Conservation (phyloP, 2,329 filamentous ascomycete genomes). For the Blastomyces emzantsi region DNA sequence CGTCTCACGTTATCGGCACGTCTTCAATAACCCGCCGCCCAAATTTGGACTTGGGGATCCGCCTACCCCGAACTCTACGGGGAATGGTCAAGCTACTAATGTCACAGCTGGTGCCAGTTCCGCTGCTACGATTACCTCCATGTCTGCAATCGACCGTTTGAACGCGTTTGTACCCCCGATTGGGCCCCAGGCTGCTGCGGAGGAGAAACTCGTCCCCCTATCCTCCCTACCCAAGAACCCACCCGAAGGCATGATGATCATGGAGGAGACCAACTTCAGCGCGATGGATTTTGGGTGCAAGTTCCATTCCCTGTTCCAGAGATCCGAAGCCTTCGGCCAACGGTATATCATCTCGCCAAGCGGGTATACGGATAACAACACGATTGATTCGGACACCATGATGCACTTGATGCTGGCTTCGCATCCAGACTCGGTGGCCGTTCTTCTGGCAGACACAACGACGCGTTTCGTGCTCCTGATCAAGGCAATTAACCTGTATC, state of each 20-base stretch:
- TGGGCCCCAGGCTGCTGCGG: background rate
- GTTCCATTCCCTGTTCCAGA: conserved; percentile 1
- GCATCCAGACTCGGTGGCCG: background rate
- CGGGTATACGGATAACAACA: background rate
- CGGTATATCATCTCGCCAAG: background rate
- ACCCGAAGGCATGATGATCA: conserved; percentile 1
- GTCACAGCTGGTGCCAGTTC: background rate
- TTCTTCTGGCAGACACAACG: conserved; percentile 19
- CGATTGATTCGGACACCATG: background rate
- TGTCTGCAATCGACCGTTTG: conserved; percentile 3
- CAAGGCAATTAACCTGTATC: conserved; percentile 24
- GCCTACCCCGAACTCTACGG: background rate
- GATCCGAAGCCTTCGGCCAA: conserved; percentile 2
- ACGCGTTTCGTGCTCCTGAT: conserved; percentile 22
- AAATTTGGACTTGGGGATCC: background rate
- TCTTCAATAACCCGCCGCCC: conserved; percentile 4
- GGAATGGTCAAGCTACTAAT: background rate
- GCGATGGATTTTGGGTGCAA: conserved; percentile 1
- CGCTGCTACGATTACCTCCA: background rate
- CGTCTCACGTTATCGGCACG: conserved; percentile 4
- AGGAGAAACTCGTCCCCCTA: background rate
- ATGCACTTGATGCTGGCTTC: background rate
- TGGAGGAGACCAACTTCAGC: conserved; percentile 1
- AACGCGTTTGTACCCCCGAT: conserved; percentile 5
- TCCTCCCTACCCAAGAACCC: background rate